phyloP scores from a whole-genome alignment of 345 rosid species.

The Eucalyptus coolabah region DNA sequence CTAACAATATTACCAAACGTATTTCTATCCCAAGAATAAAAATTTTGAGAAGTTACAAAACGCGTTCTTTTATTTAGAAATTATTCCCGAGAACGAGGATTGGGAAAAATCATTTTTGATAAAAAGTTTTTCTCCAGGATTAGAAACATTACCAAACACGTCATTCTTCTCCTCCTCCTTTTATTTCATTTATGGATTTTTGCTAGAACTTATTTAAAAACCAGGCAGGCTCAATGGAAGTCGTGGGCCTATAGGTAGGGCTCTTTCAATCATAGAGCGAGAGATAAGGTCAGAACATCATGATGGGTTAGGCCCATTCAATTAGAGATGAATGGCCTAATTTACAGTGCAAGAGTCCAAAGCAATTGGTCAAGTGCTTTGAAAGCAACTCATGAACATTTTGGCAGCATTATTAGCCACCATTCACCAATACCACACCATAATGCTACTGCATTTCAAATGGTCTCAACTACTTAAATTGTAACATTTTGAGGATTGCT shows the following conservation, averaged over 20 bases:
- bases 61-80: accelerated
- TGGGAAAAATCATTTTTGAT: no score
- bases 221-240: neutral
- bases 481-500: neutral
- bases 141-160: no score
- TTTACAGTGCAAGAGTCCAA: neutral
- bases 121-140: accelerated
- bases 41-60: no score
- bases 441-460: neutral
- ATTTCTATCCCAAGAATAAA: no score
- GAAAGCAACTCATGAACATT: neutral
- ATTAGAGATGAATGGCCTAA: neutral
- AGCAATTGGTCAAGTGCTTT: neutral
- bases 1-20: no score
- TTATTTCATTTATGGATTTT: neutral
- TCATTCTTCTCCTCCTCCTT: neutral
- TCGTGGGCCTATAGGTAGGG: neutral
- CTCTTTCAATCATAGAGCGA: neutral
- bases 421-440: neutral
- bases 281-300: neutral
- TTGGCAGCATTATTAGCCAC: neutral
- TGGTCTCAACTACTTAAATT: neutral
- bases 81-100: no score
- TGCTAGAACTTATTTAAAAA: neutral
- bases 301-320: neutral